phyloP scores from a whole-genome alignment of 1,284 basidiomycete species.

The Takashimella tepidaria region DNA sequence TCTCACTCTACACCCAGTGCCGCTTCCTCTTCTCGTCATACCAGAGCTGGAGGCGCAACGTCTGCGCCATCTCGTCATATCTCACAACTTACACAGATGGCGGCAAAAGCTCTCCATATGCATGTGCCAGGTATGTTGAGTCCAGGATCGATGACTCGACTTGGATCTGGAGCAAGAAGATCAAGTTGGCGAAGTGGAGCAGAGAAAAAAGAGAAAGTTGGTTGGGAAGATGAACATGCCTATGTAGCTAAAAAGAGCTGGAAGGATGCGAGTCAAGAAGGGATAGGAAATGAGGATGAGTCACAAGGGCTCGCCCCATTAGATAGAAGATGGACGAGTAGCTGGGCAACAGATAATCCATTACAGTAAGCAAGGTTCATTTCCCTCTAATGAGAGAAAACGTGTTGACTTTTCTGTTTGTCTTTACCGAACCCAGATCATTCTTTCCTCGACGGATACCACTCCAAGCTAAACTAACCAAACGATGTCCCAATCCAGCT shows the following conservation, averaged over 20 bases:
- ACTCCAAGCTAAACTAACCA: constrained; percentile 85
- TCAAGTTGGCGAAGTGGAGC: no score
- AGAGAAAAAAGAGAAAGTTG: constrained; percentile 13
- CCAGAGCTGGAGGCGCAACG: neutral
- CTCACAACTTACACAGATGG: constrained; percentile 41
- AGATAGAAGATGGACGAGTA: constrained; percentile 73
- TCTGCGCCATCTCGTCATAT: constrained; percentile 36
- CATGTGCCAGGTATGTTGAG: constrained; percentile 33
- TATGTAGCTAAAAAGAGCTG: constrained; percentile 36
- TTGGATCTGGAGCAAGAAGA: no score
- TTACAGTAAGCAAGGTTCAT: constrained; percentile 57
- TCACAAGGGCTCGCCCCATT: constrained; percentile 62
- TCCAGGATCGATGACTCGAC: constrained; percentile 6
- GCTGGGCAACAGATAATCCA: constrained; percentile 66
- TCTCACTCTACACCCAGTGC: neutral
- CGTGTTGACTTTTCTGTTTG: neutral
- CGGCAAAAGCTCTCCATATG: constrained; percentile 33
- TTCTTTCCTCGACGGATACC: constrained; percentile 82
- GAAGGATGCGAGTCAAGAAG: constrained; percentile 31
- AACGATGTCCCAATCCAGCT: constrained; percentile 70
- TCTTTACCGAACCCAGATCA: constrained; percentile 54
- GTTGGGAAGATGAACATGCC: constrained; percentile 39
- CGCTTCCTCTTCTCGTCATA: neutral
- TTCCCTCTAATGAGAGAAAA: no score
- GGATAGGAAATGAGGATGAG: constrained; percentile 47